phyloP scores from a whole-genome alignment of 129 eudicot species.

The Flaveria bidentis region DNA sequence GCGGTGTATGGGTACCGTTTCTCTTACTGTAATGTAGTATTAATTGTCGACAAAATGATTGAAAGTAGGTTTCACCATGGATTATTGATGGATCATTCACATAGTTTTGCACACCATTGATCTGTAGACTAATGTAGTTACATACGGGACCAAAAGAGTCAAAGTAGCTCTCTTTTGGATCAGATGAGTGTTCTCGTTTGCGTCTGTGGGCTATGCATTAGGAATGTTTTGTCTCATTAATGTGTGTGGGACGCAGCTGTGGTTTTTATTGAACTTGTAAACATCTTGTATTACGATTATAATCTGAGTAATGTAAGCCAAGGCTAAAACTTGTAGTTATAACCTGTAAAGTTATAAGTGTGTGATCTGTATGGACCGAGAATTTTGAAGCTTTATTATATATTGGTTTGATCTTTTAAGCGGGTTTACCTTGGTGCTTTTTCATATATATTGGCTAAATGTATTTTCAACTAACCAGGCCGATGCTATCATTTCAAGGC shows the following conservation, averaged over 20 bases:
- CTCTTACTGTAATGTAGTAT: too few species aligned
- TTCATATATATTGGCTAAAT: neutral
- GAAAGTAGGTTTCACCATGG: neutral
- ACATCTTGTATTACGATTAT: neutral
- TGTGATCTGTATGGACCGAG: neutral
- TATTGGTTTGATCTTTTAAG: slow-evolving; percentile 5
- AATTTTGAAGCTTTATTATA: slow-evolving; percentile 2
- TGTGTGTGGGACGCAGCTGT: neutral
- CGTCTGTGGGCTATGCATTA: neutral
- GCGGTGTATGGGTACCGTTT: too few species aligned
- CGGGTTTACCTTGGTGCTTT: neutral
- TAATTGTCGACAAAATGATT: neutral
- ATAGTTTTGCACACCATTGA: neutral
- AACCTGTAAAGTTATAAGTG: neutral
- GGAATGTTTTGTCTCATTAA: neutral
- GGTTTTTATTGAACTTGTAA: neutral
- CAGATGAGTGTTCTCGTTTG: neutral
- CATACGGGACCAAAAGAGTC: neutral
- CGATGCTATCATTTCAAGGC: slow-evolving; percentile 78
- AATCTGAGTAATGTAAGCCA: slow-evolving; percentile 5
- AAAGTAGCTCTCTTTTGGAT: neutral
- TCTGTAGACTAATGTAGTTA: neutral
- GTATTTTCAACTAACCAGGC: slow-evolving; percentile 50
- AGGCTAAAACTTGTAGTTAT: neutral
- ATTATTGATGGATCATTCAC: neutral